Evolutionary conservation across 768 basidiomycete genomes (phyloP), one percentile per base, ranked within the genome.

Genomic region (Psilocybe tampanensis): DNA sequence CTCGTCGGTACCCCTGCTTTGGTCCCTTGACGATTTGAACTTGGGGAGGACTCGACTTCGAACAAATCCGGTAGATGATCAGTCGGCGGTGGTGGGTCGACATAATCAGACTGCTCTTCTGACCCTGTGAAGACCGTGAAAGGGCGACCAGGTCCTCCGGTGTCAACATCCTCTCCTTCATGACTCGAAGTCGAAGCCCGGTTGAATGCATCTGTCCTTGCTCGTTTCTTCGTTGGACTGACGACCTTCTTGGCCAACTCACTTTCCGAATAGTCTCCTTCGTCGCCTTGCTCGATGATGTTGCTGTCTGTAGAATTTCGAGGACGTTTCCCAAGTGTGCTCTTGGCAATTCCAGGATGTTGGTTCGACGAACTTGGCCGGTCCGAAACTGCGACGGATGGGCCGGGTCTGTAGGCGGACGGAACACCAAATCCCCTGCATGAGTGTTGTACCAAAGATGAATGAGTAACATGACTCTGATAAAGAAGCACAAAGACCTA

Each of bases 261-360:
- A 18, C 62, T 68, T 57, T 79, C 77, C 21, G 69, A 61, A 12
- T 67, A 59, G 5, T 66, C 70, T 11, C 67, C 77, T 47, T 77
- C 76, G 54, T 76, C 69, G n/a, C 69, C 76, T 23, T 72, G 70
- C 53, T 82, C 84, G 6, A 74, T 68, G 9, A 75, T 67, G 50
- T 71, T 73, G 60, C 77, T 81, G 11, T 76, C 72, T 8, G 75
- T 70, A 2, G 82, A 74, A 60, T 84, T 83, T 58, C 88, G 77
- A 49, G 76, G 80, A 32, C 86, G 83, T 67, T 90, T 91, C n/a
- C 89, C 89, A 17, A 90, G 76, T 26, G 77, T 73, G 19, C 72
- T 79, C 42, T 77, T 74, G 3, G 80, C 70, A 56, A 77, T 66
- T 11, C 76, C 79, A 41, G 80, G 76, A 58, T 70, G 75, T 21